A percentile compares a stretch with the other conserved stretches of the same genome.
These are phyloP conservation scores for Fraxinus baroniana DNA, from an alignment of 305 asterid species.

Conservation along the genomic window DNA sequence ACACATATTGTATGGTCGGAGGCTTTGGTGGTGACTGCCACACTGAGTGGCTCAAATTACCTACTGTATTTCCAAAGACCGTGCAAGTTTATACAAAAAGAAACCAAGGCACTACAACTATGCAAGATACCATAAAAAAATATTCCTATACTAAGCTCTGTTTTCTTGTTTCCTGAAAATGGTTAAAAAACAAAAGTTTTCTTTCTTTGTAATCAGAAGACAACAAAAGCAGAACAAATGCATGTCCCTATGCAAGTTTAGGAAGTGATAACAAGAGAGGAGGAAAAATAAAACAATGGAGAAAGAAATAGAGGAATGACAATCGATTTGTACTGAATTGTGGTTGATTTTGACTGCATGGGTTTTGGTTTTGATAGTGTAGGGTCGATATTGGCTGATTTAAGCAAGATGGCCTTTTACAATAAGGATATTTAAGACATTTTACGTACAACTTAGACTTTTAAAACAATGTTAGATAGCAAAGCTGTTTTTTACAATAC, in stretches of 20 bases:
- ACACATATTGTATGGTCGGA: neutral
- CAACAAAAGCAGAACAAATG: constrained; percentile 1
- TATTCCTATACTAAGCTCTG: neutral
- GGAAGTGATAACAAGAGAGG: neutral
- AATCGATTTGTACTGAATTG: neutral
- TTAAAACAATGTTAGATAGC: neutral
- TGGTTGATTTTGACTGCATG: neutral
- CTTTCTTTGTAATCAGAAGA: neutral
- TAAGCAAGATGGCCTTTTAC: neutral
- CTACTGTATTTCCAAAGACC: neutral
- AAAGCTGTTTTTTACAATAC: neutral
- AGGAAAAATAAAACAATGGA: neutral
- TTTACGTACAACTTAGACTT: neutral
- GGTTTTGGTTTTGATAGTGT: neutral
- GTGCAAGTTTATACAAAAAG: neutral
- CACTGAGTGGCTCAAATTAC: neutral
- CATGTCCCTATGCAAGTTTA: neutral
- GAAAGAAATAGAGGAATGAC: neutral
- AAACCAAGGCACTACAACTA: neutral
- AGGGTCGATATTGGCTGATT: neutral
- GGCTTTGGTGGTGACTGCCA: neutral
- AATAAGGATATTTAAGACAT: neutral
- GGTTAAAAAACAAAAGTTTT: neutral
- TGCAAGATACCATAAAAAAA: neutral
- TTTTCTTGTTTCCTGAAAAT: neutral